Conservation (phyloP, 768 basidiomycete genomes). For the Filobasidium floriforme region DNA sequence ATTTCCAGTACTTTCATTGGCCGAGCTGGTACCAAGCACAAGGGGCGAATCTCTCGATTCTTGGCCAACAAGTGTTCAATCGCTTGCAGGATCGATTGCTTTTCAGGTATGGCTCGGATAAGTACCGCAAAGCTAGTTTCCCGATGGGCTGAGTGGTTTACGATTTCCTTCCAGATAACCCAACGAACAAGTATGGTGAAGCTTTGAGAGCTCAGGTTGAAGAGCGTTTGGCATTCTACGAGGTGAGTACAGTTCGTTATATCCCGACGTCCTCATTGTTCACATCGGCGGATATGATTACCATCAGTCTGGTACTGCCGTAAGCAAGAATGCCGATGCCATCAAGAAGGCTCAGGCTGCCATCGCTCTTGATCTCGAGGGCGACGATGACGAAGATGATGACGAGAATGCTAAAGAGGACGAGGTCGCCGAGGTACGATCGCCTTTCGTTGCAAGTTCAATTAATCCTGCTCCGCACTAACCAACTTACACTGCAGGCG, state of each 20-base stretch:
- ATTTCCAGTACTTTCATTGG: slow-evolving; percentile 71
- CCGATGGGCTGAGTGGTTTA: background rate
- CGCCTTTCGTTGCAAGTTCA: background rate
- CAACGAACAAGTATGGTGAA: slow-evolving; percentile 88
- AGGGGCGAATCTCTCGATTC: slow-evolving; percentile 97
- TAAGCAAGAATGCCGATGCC: slow-evolving; percentile 79
- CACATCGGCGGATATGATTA: background rate
- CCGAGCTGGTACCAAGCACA: slow-evolving; percentile 84
- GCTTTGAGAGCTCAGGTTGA: slow-evolving; percentile 90
- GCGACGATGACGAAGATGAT: slow-evolving; percentile 54
- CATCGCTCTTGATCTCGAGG: slow-evolving; percentile 47
- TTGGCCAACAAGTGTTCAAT: slow-evolving; percentile 98
- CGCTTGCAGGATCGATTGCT: slow-evolving; percentile 93
- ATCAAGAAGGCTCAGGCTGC: slow-evolving; percentile 79
- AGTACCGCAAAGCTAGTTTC: slow-evolving; percentile 48
- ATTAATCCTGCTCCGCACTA: background rate
- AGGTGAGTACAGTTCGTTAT: slow-evolving; percentile 44
- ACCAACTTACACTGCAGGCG: slow-evolving; percentile 23
- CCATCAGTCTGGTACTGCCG: slow-evolving; percentile 65
- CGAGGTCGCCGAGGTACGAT: slow-evolving; percentile 41
- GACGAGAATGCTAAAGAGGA: slow-evolving; percentile 56
- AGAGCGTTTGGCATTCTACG: slow-evolving; percentile 89
- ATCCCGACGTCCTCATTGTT: background rate
- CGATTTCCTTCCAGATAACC: slow-evolving; percentile 44
- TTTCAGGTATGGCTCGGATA: slow-evolving; percentile 50